Evolutionary conservation across 805 yeast genomes (phyloP).

Genomic region (Naumovozyma baii): DNA sequence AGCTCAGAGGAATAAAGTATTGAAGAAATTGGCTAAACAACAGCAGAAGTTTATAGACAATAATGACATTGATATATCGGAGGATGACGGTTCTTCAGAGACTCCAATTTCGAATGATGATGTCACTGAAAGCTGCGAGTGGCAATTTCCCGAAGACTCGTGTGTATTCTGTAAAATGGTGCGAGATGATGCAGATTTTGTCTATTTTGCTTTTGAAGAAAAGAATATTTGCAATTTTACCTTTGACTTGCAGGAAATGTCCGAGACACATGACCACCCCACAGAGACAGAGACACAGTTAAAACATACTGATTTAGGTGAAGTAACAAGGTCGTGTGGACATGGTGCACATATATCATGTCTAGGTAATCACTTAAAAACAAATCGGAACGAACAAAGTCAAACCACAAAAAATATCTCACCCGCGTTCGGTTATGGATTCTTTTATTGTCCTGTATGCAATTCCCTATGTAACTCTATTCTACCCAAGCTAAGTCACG

Average conservation of each 20-base stretch:
- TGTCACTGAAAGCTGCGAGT: slow-evolving; percentile 3
- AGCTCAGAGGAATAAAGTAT: slow-evolving; percentile 55
- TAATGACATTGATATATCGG: slow-evolving; percentile 28
- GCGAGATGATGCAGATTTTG: slow-evolving; percentile 21
- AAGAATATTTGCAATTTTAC: slow-evolving; percentile 19
- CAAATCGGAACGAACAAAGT: slow-evolving; percentile 45
- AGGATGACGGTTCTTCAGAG: slow-evolving; percentile 11
- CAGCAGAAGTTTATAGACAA: slow-evolving; percentile 65
- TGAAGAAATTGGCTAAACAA: slow-evolving; percentile 73
- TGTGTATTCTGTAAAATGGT: slow-evolving; percentile 29
- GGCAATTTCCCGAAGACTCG: slow-evolving; percentile 19
- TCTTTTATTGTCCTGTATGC: slow-evolving; percentile 84
- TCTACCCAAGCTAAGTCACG: slow-evolving; percentile 45
- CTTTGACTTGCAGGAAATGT: slow-evolving; percentile 4
- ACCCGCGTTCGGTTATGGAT: slow-evolving; percentile 58
- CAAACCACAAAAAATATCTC: slow-evolving; percentile 80
- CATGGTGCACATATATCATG: slow-evolving; percentile 89
- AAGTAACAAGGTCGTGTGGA: slow-evolving; percentile 55
- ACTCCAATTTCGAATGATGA: slow-evolving; percentile 4
- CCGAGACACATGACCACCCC: too few relatives aligned
- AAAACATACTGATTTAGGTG: slow-evolving; percentile 34
- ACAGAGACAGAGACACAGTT: background rate
- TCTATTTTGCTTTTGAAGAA: slow-evolving; percentile 26
- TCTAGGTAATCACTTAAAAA: slow-evolving; percentile 50
- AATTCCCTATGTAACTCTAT: slow-evolving; percentile 77